Evolutionary conservation across 2,329 filamentous ascomycete species (phyloP).

Genomic region (Diaporthe batatas): DNA sequence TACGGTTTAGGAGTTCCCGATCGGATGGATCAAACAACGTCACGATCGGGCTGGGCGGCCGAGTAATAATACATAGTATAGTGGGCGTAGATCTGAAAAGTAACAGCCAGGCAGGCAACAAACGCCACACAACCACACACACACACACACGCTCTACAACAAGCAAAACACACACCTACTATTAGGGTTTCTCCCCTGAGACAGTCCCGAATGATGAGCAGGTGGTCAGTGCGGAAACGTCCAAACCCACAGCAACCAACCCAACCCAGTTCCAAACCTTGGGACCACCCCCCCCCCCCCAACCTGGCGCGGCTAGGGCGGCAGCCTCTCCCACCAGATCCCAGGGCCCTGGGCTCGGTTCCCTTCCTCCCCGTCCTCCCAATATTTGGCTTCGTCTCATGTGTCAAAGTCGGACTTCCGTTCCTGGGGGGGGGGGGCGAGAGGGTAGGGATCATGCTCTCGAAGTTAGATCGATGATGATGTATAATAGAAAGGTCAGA

Average conservation of each 20-base stretch:
- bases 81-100: too few relatives aligned
- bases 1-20: neutral
- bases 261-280: neutral
- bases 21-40: conserved; percentile 11
- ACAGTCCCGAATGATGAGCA: conserved; percentile 23
- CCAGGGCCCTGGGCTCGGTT: conserved; percentile 2
- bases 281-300: neutral
- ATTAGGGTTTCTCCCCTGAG: conserved; percentile 11
- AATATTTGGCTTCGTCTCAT: conserved; percentile 4
- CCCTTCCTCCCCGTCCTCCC: neutral
- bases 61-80: neutral
- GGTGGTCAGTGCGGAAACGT: conserved; percentile 29
- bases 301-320: conserved; percentile 16
- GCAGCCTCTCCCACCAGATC: conserved; percentile 9
- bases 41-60: too few relatives aligned
- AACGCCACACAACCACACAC: neutral
- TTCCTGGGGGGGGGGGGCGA: neutral
- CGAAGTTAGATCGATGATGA: neutral
- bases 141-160: neutral
- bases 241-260: neutral
- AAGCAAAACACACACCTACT: neutral
- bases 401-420: neutral
- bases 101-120: neutral
- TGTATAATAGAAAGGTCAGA: neutral
- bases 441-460: neutral